Evolutionary conservation across 768 basidiomycete species (phyloP).

Genomic region (Amanita rubescens): DNA sequence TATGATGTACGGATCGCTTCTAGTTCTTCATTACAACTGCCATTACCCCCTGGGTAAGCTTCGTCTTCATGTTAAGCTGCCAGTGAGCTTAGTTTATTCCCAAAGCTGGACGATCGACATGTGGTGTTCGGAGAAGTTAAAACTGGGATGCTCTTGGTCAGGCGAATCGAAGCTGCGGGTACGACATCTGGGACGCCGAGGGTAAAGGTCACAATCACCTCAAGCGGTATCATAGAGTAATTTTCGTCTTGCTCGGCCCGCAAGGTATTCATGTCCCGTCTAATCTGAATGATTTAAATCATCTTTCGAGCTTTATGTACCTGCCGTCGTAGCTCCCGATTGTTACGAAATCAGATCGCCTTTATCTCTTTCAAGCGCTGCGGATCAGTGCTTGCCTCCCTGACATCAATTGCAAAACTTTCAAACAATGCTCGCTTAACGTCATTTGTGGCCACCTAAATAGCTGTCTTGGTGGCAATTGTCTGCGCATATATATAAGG

Average conservation of each 20-base stretch:
- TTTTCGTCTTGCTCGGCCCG: not conserved
- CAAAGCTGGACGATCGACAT: slow-evolving; percentile 53
- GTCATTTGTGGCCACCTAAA: not conserved
- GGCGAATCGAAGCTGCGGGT: slow-evolving; percentile 45
- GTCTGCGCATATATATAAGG: not conserved
- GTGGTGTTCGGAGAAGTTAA: slow-evolving; percentile 69
- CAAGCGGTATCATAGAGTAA: slow-evolving; percentile 41
- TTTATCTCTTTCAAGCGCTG: not conserved
- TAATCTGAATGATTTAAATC: not conserved
- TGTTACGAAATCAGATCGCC: not conserved
- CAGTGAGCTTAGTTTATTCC: not conserved
- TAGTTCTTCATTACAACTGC: slow-evolving; percentile 78
- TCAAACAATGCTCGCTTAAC: not conserved
- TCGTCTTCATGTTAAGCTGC: not conserved
- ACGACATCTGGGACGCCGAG: slow-evolving; percentile 29
- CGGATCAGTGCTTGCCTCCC: not conserved
- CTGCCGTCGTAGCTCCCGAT: too few species aligned
- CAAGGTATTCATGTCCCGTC: not conserved
- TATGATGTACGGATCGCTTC: not conserved
- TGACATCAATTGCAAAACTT: not conserved
- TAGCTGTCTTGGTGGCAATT: not conserved
- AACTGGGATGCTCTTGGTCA: slow-evolving; percentile 59
- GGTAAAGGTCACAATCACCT: slow-evolving; percentile 48
- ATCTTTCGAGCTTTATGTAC: not conserved
- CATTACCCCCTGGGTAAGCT: slow-evolving; percentile 51